Conservation (phyloP, 2,329 filamentous ascomycete genomes). For the Fusarium cyanostomum region DNA sequence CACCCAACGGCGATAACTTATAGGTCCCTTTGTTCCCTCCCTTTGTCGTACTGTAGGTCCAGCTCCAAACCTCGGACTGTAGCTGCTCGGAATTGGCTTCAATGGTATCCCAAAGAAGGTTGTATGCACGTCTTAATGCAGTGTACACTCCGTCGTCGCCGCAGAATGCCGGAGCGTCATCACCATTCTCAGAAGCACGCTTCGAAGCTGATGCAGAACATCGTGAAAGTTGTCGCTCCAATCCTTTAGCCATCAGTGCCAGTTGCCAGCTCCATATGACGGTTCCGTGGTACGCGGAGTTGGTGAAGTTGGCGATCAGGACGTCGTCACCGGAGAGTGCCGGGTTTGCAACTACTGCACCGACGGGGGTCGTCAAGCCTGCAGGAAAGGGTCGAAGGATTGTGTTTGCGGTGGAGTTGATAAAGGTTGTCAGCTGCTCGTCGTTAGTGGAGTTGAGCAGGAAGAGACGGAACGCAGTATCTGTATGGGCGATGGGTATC, state of each 20-base stretch:
- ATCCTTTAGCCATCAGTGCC: conserved; percentile 69
- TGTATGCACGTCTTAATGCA: conserved; percentile 61
- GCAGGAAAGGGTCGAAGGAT: conserved; percentile 67
- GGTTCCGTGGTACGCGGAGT: conserved; percentile 67
- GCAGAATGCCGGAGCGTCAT: conserved; percentile 59
- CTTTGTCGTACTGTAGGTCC: conserved; percentile 55
- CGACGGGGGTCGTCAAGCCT: conserved; percentile 64
- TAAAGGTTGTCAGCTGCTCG: conserved; percentile 62
- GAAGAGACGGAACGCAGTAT: conserved; percentile 71
- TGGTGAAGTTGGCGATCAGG: conserved; percentile 63
- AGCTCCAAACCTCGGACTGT: conserved; percentile 70
- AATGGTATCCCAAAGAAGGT: conserved; percentile 68
- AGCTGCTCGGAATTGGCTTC: conserved; percentile 62
- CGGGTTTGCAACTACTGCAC: conserved; percentile 69
- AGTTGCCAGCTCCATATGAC: conserved; percentile 74
- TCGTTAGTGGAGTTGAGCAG: conserved; percentile 68
- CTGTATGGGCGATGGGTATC: conserved; percentile 69
- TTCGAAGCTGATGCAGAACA: conserved; percentile 47
- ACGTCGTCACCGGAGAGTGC: conserved; percentile 60
- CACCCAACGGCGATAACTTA: conserved; percentile 37
- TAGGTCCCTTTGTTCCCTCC: conserved; percentile 7
- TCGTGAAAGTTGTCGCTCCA: conserved; percentile 65
- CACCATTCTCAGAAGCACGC: neutral
- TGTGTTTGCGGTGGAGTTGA: conserved; percentile 66
- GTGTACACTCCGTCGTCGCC: conserved; percentile 55